Percentiles rank a stretch among this genome's conserved stretches.
Evolutionary conservation across 345 rosid genomes (phyloP).

Genomic region (Nasturtium officinale): DNA sequence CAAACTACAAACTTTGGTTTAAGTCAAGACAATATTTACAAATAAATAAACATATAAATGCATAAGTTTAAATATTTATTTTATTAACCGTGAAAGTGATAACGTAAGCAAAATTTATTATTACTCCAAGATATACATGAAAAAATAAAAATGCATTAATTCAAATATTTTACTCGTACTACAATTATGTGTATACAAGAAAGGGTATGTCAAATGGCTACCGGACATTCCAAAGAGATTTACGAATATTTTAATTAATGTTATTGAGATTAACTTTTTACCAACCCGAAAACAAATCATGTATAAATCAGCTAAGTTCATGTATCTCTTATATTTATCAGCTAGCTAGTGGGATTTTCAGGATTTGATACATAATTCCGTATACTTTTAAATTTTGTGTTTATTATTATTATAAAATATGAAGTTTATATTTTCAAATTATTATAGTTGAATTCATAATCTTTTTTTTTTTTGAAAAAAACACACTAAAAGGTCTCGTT

Average conservation of each 20-base stretch:
- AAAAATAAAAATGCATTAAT: too few relatives aligned
- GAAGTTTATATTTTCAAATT: background rate
- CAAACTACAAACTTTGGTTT: background rate
- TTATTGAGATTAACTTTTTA: too few relatives aligned
- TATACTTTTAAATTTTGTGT: too few relatives aligned
- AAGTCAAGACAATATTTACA: background rate
- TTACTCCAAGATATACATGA: background rate
- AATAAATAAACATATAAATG: too few relatives aligned
- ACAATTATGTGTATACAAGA: too few relatives aligned
- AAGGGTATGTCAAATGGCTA: too few relatives aligned
- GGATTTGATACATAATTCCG: background rate
- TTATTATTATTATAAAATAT: too few relatives aligned
- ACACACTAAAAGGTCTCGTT: too few relatives aligned
- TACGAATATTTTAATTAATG: background rate
- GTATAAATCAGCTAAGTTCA: background rate
- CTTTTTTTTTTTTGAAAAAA: background rate
- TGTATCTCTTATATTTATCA: background rate
- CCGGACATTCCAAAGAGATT: too few relatives aligned
- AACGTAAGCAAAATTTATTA: background rate
- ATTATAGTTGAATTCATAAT: background rate
- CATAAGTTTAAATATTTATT: background rate
- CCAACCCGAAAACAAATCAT: too few relatives aligned
- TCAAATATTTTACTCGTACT: too few relatives aligned
- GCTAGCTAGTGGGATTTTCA: background rate
- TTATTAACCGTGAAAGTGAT: background rate